Evolutionary conservation across 257 asterid genomes (phyloP), one percentile per base, ranked within the genome.

Genomic region (Fraxinus quadrangulata): DNA sequence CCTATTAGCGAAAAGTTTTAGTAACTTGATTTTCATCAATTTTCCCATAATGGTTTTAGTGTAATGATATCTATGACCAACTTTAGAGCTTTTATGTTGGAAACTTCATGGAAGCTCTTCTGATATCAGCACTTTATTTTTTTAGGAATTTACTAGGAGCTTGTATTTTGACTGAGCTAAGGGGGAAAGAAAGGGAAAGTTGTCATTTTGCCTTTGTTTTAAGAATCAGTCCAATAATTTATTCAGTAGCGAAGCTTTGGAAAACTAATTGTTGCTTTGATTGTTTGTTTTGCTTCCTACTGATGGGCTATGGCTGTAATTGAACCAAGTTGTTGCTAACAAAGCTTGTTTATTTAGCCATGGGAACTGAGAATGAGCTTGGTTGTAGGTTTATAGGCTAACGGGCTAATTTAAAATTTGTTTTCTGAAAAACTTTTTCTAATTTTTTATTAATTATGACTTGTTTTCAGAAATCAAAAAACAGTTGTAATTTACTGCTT

Each of bases 301-400:
- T 34, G 30, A 37, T 14, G 45, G 71, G 45, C 74, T 12, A 6
- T 36, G 59, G 61, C n/a, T 71, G 75, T 71, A 71, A 28, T 71
- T 37, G 28, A 71, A 71, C 75, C 1, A 5, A 28, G 9, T 71
- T 40, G n/a, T 42, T 70, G 59, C 67, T 70, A 24, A 39, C 67
- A 39, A 26, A 28, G 24, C 24, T 19, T 56, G 12, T 56, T 10
- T 63, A 26, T 63, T 63, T 23, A 10, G 30, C 69, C 69, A 24
- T n/a, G 34, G 34, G 33, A 63, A 23, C 19, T 23, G 2, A 26
- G 16, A 24, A 11, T 26, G 31, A 63, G 31, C 31, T 63, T 63
- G 33, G 11, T 63, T 63, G 17, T 11, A 23, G 34, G 17, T 11
- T 26, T 63, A 6, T 54, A 54, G 56, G 56, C 56, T 54, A n/a